phyloP scores from a whole-genome alignment of 306 rosid genomes.

The Acacia melanoxylon region DNA sequence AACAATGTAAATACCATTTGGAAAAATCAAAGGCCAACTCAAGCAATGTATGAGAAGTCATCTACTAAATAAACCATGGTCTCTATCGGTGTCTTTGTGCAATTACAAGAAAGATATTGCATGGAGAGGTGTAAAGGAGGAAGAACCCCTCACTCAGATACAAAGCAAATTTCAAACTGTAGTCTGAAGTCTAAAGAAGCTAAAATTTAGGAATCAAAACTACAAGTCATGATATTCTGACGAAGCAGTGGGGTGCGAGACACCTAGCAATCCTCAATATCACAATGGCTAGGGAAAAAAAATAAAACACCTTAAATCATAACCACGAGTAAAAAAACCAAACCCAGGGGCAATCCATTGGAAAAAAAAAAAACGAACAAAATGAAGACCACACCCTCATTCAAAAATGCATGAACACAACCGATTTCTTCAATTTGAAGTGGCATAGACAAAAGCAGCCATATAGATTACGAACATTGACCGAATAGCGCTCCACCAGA shows the following conservation, averaged over 20 bases:
- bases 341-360: background rate
- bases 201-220: background rate
- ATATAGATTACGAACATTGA: background rate
- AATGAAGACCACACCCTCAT: constrained; percentile 2
- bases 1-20: background rate
- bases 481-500: too few relatives aligned
- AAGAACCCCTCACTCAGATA: background rate
- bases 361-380: background rate
- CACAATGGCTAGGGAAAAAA: background rate
- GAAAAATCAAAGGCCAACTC: background rate
- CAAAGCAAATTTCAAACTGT: background rate
- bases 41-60: background rate
- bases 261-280: background rate
- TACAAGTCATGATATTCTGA: background rate
- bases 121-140: background rate
- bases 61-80: background rate
- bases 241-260: background rate
- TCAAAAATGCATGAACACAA: background rate
- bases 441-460: background rate
- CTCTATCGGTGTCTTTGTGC: background rate
- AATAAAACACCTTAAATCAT: background rate
- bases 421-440: background rate
- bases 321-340: background rate
- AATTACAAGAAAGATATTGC: background rate
- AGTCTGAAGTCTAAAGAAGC: constrained; percentile 3